Conservation (phyloP, 768 basidiomycete species). For the Hemileccinum rubropunctum region DNA sequence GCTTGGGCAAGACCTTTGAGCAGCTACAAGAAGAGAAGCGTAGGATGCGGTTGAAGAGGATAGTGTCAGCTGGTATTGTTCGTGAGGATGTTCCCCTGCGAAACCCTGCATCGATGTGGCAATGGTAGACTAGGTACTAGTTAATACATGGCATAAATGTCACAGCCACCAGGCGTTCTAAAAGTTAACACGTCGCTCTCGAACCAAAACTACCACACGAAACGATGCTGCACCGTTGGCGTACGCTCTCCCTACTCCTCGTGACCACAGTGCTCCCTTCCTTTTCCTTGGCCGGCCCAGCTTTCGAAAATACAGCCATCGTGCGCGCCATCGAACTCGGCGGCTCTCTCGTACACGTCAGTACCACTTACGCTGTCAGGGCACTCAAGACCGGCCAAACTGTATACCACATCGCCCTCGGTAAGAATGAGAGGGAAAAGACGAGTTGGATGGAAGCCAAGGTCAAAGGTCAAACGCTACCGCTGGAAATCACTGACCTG, state of each 20-base stretch:
- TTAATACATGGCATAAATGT: not conserved
- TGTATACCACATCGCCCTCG: slow-evolving; percentile 67
- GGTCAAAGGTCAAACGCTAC: slow-evolving; percentile 63
- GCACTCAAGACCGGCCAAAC: slow-evolving; percentile 59
- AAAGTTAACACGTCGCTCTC: slow-evolving; percentile 24
- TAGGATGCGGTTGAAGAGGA: slow-evolving; percentile 65
- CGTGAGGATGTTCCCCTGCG: slow-evolving; percentile 80
- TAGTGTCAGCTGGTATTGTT: slow-evolving; percentile 76
- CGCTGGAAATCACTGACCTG: slow-evolving; percentile 51
- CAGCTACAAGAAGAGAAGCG: slow-evolving; percentile 63
- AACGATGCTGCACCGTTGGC: slow-evolving; percentile 42
- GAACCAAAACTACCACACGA: slow-evolving; percentile 30
- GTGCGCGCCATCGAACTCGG: slow-evolving; percentile 89
- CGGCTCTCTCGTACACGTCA: slow-evolving; percentile 84
- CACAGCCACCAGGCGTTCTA: slow-evolving; percentile 7
- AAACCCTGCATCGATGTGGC: slow-evolving; percentile 70
- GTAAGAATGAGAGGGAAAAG: slow-evolving; percentile 56
- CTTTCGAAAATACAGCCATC: slow-evolving; percentile 87
- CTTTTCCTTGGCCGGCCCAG: slow-evolving; percentile 41
- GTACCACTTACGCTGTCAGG: slow-evolving; percentile 83
- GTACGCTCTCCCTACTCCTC: slow-evolving; percentile 47
- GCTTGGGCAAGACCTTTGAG: slow-evolving; percentile 75
- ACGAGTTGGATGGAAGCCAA: slow-evolving; percentile 81
- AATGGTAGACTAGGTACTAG: slow-evolving; percentile 50
- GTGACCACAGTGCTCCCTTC: slow-evolving; percentile 39